phyloP scores from a whole-genome alignment of 805 yeast genomes.

The Wickerhamomyces chaumierensis region DNA sequence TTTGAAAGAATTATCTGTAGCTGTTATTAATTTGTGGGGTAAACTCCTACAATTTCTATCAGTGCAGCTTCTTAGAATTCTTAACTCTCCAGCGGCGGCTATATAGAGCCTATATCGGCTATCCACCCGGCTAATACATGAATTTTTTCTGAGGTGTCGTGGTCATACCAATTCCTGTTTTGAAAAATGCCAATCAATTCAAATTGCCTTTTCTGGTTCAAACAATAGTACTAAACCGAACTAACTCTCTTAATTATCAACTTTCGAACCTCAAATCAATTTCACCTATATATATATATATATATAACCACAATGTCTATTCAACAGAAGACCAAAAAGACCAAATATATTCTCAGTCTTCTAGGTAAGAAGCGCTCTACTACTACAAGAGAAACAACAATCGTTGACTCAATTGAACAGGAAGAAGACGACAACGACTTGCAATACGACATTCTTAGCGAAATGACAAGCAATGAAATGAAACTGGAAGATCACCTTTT shows the following conservation, averaged over 20 bases:
- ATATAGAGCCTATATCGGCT: no score
- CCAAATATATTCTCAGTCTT: slow-evolving; percentile 1
- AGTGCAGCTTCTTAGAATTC: no score
- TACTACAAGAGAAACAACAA: slow-evolving; percentile 1
- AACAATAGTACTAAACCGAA: background rate
- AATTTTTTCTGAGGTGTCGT: no score
- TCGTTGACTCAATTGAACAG: background rate
- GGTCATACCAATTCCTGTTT: no score
- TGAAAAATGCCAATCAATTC: no score
- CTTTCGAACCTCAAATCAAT: background rate
- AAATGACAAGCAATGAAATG: slow-evolving; percentile 7
- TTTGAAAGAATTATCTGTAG: no score
- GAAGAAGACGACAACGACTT: background rate
- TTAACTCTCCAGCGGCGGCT: no score
- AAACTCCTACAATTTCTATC: no score
- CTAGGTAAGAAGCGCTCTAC: slow-evolving; percentile 7
- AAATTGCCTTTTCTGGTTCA: background rate
- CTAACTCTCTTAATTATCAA: background rate
- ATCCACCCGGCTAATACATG: no score
- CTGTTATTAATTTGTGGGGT: no score
- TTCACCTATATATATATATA: no score
- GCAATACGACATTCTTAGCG: slow-evolving; percentile 9
- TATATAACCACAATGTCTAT: background rate
- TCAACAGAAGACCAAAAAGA: background rate
- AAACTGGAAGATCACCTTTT: slow-evolving; percentile 18